Conservation (phyloP, 257 asterid genomes). For the Nicotiana noctiflora region DNA sequence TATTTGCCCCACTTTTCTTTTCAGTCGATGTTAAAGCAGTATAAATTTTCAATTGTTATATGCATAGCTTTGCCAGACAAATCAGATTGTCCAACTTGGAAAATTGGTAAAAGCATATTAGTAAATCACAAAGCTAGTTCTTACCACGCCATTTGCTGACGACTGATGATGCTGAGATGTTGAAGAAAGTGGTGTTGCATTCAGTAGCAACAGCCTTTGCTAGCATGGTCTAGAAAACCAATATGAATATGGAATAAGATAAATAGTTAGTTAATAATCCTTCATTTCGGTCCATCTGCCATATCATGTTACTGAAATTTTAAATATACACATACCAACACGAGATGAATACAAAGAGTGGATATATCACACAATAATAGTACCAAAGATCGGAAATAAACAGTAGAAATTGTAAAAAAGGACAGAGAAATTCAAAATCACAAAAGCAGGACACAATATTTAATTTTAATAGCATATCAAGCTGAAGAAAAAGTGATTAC, state of each 20-base stretch:
- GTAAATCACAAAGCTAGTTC: slow-evolving; percentile 10
- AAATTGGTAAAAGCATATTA: neutral
- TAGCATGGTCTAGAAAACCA: slow-evolving; percentile 73
- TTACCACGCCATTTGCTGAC: slow-evolving; percentile 99
- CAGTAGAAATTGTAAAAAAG: neutral
- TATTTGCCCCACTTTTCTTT: neutral
- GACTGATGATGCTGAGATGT: slow-evolving; percentile 93
- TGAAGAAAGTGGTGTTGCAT: slow-evolving; percentile 95
- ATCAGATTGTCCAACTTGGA: neutral
- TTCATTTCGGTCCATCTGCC: neutral
- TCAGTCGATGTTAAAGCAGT: neutral
- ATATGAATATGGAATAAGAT: neutral
- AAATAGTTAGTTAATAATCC: neutral
- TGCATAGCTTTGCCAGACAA: neutral
- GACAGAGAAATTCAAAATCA: neutral
- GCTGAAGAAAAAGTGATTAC: slow-evolving; percentile 12
- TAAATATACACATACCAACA: neutral
- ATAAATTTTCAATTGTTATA: neutral
- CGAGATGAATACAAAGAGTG: neutral
- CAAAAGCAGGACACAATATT: neutral
- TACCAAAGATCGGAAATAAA: neutral
- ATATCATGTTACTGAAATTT: neutral
- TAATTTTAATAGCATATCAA: neutral
- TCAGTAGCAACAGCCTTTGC: slow-evolving; percentile 99
- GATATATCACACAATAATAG: neutral